A percentile compares a stretch with the other conserved stretches of the same genome.
Evolutionary conservation across 768 basidiomycete species (phyloP).

Genomic region (Daedaleopsis nitida): DNA sequence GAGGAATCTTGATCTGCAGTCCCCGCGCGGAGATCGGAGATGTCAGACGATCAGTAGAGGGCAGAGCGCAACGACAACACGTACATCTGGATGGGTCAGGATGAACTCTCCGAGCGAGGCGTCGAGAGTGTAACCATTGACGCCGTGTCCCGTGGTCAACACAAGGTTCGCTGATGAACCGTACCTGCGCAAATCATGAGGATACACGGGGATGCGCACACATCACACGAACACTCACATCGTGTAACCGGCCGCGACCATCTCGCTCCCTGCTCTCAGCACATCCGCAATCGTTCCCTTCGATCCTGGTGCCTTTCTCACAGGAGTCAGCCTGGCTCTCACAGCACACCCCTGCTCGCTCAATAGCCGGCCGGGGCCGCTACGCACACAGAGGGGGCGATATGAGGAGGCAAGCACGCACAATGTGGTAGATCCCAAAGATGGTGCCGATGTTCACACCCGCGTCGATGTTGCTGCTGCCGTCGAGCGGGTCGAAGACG

Average conservation of each 20-base stretch:
- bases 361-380: background rate
- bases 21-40: background rate
- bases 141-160: slow-evolving; percentile 91
- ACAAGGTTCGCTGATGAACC: slow-evolving; percentile 98
- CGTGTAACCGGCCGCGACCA: slow-evolving; percentile 98
- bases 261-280: slow-evolving; percentile 88
- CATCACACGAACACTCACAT: slow-evolving; percentile 56
- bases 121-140: slow-evolving; percentile 98
- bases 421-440: slow-evolving; percentile 94
- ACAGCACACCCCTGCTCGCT: background rate
- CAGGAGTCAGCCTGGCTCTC: slow-evolving; percentile 4
- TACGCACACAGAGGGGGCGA: background rate
- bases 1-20: slow-evolving; percentile 83
- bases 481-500: slow-evolving; percentile 97
- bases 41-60: background rate
- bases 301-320: slow-evolving; percentile 67
- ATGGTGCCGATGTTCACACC: slow-evolving; percentile 98
- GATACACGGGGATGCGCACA: background rate
- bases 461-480: slow-evolving; percentile 96
- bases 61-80: slow-evolving; percentile 22
- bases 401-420: slow-evolving; percentile 41
- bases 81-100: slow-evolving; percentile 92
- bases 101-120: slow-evolving; percentile 97
- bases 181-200: slow-evolving; percentile 48
- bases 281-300: slow-evolving; percentile 85